A percentile compares a stretch with the other conserved stretches of the same genome.
Conservation (phyloP, 1,284 basidiomycete genomes). For the Cutaneotrichosporon sp. region DNA sequence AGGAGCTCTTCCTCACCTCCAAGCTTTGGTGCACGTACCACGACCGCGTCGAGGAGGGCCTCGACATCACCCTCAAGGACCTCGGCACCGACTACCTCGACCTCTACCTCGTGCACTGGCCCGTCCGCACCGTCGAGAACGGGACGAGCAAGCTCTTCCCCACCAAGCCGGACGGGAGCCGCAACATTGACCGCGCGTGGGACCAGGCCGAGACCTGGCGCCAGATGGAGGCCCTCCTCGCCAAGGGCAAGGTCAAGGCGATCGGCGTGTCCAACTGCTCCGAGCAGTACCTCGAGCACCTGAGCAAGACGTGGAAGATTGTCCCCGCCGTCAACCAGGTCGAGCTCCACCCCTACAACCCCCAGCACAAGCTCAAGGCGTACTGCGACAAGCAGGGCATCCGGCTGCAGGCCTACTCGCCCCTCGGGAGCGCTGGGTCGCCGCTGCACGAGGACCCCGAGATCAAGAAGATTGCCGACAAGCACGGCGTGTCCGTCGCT, state of each 20-base stretch:
- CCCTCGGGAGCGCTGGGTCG: conserved; percentile 68
- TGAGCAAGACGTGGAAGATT: conserved; percentile 60
- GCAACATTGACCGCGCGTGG: conserved; percentile 54
- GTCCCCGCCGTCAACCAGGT: conserved; percentile 69
- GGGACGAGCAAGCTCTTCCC: conserved; percentile 44
- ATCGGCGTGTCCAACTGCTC: conserved; percentile 55
- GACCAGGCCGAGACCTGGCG: conserved; percentile 62
- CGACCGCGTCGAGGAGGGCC: conserved; percentile 61
- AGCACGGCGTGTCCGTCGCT: conserved; percentile 62
- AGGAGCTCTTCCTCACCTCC: conserved; percentile 72
- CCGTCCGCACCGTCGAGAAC: conserved; percentile 40
- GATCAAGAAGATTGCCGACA: conserved; percentile 65
- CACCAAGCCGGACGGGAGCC: conserved; percentile 44
- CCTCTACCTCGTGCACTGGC: conserved; percentile 66
- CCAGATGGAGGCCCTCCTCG: conserved; percentile 62
- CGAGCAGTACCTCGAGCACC: conserved; percentile 54
- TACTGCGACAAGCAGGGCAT: conserved; percentile 72
- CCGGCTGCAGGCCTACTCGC: conserved; percentile 76
- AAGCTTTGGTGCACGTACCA: conserved; percentile 57
- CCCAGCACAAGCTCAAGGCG: conserved; percentile 68
- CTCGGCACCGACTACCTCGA: conserved; percentile 78
- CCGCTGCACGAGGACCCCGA: conserved; percentile 71
- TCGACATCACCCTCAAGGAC: conserved; percentile 71
- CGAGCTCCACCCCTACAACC: conserved; percentile 70
- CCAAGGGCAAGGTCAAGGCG: conserved; percentile 58